Conservation (phyloP, 225 moss, liverwort and hornwort genomes). For the Anthoceros angustus region DNA sequence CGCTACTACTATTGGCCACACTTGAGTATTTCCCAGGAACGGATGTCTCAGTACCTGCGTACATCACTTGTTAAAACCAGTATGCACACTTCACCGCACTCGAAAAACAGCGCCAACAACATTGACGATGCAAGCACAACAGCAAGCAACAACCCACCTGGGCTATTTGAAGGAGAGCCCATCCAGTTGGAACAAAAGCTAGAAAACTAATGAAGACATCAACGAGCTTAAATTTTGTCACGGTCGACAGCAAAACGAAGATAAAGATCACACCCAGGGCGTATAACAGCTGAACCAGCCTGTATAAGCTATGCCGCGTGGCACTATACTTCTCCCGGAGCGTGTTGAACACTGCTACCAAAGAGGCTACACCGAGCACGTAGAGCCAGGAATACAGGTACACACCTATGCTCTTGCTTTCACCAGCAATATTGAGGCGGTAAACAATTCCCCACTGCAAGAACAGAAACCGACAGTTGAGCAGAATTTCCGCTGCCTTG, state of each 20-base stretch:
- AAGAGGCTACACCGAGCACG: background rate
- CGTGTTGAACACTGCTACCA: background rate
- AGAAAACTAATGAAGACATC: slow-evolving; percentile 75
- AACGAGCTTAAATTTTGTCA: slow-evolving; percentile 40
- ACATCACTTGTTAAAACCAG: background rate
- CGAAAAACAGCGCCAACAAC: background rate
- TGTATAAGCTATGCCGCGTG: slow-evolving; percentile 76
- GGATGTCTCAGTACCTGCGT: slow-evolving; percentile 23
- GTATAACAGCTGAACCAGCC: slow-evolving; percentile 63
- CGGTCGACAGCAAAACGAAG: slow-evolving; percentile 48
- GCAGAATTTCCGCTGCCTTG: slow-evolving; percentile 43
- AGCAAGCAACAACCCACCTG: slow-evolving; percentile 30
- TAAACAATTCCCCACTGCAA: slow-evolving; percentile 90
- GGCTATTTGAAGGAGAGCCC: slow-evolving; percentile 34
- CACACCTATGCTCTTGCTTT: slow-evolving; percentile 52
- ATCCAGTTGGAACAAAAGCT: slow-evolving; percentile 89
- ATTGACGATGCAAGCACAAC: background rate
- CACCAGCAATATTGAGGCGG: slow-evolving; percentile 42
- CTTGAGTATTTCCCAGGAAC: slow-evolving; percentile 33
- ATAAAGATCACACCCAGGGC: slow-evolving; percentile 64
- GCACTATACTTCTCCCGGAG: slow-evolving; percentile 67
- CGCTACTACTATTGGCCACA: slow-evolving; percentile 76
- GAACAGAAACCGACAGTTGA: slow-evolving; percentile 56
- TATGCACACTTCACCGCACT: background rate
- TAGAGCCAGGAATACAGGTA: slow-evolving; percentile 6